Evolutionary conservation across 768 basidiomycete genomes (phyloP), one percentile per base, ranked within the genome.

Genomic region (Podaxis sp.): DNA sequence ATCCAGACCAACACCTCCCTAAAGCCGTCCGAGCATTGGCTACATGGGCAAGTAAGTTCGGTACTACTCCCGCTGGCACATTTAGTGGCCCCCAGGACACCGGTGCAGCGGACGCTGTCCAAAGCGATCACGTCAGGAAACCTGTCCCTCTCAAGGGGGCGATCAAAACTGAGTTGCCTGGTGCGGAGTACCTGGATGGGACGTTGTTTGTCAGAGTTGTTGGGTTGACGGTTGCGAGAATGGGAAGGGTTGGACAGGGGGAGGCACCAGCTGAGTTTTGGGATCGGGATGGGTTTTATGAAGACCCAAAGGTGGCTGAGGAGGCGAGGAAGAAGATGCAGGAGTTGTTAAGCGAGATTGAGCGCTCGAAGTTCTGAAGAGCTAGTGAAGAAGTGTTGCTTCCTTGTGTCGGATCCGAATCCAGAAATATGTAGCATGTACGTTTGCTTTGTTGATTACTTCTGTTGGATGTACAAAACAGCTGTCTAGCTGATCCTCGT

Each of bases 161-260:
- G 2, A 56, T 56, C 18, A 42, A 38, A 23, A 61, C 58, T n/a
- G 64, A 59, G 57, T 70, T 87, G 46, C 73, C 76, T 13, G 86
- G 81, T n/a, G 78, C 77, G 5, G 82, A 82, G 55, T 67, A 73
- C 42, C 64, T 81, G 28, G 88, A 90, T 67, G 88, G 88, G 7
- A 82, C 81, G 16, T 65, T 91, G 51, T 91, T 91, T 67, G 64
- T 87, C 38, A 74, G 87, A 48, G 74, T 75, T 0, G 87, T 86
- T 4, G 78, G 79, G 60, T 64, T 87, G 67, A 83, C 82, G 3
- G 74, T 76, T 23, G 73, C 78, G 58, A 71, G 77, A 58, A 73
- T 74, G 69, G 74, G 74, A 23, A 70, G 75, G 66, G 67, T 74
- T 7, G 68, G 72, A 14, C 77, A 80, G 55, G 79, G 77, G 0